Evolutionary conservation across 257 asterid genomes (phyloP), one percentile per base, ranked within the genome.

Genomic region (Nemophila menziesii): DNA sequence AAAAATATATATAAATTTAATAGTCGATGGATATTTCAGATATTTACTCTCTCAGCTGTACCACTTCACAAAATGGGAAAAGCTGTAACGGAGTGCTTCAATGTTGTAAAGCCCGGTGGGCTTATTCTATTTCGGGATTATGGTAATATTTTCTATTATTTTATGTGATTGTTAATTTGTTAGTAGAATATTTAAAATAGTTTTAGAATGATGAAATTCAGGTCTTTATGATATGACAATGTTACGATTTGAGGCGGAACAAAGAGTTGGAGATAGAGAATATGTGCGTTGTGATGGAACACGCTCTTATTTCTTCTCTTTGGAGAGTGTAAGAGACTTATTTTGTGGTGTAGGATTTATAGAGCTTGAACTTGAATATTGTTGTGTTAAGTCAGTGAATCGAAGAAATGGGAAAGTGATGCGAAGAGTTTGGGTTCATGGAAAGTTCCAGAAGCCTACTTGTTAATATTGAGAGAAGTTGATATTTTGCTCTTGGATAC

Each of bases 171-270:
- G 19, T 14, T 63, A 37, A 40, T 7, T 10, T 16, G 37, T 52
- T 21, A 3, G 22, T 57, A 46, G 23, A 43, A 29, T 34, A 14
- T 52, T 26, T 48, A 43, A 37, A 48, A 23, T 24, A 48, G 46
- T 27, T 44, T 2, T 17, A 16, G 40, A 16, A 46, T 43, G 22
- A 18, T 48, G 27, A 27, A 11, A 40, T 20, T 15, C 74, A 89
- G 97, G 97, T 58, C 80, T 83, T 51, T 83, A 71, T 58, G 97
- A 83, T 58, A 83, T 89, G 97, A 89, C 93, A 40, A 89, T 89
- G 97, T 92, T 89, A 65, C 87, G 97, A 18, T 89, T 83, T 19
- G 62, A 65, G 51, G 71, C 81, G 33, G 81, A 74, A 36, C 93
- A 78, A 64, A 78, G 75, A 61, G 72, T 68, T 33, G 95, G 93